Conservation (phyloP, 2,329 filamentous ascomycete genomes). For the Aspergillus transmontanensis region DNA sequence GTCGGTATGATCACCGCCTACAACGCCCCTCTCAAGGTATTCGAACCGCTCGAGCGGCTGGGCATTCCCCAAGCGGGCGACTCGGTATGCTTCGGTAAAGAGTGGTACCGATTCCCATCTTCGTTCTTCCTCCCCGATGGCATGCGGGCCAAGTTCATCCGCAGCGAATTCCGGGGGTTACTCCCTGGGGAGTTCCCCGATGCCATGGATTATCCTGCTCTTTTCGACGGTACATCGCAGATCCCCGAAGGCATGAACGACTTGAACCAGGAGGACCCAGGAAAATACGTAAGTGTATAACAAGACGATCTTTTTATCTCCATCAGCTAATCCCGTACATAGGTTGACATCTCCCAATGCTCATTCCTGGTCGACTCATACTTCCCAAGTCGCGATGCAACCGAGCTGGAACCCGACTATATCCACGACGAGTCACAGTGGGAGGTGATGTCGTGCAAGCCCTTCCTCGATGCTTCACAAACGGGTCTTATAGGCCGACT, state of each 20-base stretch:
- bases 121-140: constrained; percentile 86
- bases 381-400: constrained; percentile 63
- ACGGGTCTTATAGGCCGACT: constrained; percentile 75
- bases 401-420: constrained; percentile 78
- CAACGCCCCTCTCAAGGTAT: constrained; percentile 73
- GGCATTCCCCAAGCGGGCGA: constrained; percentile 63
- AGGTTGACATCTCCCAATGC: constrained; percentile 72
- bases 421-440: constrained; percentile 72
- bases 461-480: constrained; percentile 76
- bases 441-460: constrained; percentile 73
- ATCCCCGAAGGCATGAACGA: constrained; percentile 87
- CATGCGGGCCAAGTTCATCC: constrained; percentile 85
- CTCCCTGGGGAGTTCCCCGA: constrained; percentile 89
- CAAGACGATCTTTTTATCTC: not conserved
- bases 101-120: constrained; percentile 97
- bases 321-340: constrained; percentile 13
- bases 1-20: constrained; percentile 80
- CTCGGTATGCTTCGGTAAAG: constrained; percentile 86
- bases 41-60: constrained; percentile 49
- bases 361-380: constrained; percentile 86
- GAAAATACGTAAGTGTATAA: constrained; percentile 73
- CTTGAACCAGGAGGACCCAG: constrained; percentile 79
- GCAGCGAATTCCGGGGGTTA: constrained; percentile 84
- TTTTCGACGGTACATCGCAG: constrained; percentile 82
- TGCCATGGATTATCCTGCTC: constrained; percentile 66